Percentiles rank a stretch among this genome's conserved stretches.
phyloP scores from a whole-genome alignment of 2,329 filamentous ascomycete genomes.

The Pseudocercospora pini-densiflorae region DNA sequence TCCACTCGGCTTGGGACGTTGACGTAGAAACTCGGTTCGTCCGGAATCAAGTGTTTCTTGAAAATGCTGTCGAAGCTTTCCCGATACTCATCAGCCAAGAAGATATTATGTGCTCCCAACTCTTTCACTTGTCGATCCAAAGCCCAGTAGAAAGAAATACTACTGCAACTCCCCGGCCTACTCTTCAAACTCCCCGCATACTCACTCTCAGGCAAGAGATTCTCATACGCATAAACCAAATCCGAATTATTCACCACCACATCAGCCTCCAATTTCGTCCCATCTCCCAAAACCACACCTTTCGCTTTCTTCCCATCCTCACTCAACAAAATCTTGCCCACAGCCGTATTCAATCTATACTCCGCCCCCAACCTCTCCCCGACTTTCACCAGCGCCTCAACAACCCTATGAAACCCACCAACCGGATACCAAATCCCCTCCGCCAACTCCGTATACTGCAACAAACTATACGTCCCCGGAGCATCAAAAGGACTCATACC shows the following conservation, averaged over 20 bases:
- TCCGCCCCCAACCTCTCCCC: conserved; percentile 65
- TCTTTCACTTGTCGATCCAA: conserved; percentile 64
- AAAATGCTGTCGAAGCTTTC: conserved; percentile 79
- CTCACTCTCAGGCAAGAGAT: conserved; percentile 61
- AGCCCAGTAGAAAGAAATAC: conserved; percentile 78
- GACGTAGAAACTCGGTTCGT: conserved; percentile 75
- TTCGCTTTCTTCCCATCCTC: conserved; percentile 57
- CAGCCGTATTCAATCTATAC: conserved; percentile 64
- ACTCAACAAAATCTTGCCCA: conserved; percentile 60
- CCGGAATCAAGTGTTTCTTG: conserved; percentile 68
- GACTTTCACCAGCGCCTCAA: conserved; percentile 67
- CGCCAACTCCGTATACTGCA: conserved; percentile 76
- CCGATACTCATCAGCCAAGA: conserved; percentile 72
- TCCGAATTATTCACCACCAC: conserved; percentile 74
- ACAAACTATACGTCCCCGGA: conserved; percentile 72
- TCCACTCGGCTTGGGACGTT: conserved; percentile 76
- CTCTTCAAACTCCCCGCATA: conserved; percentile 52
- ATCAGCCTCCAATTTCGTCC: conserved; percentile 65
- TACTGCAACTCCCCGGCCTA: conserved; percentile 68
- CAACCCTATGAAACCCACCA: conserved; percentile 69
- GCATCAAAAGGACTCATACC: conserved; percentile 80
- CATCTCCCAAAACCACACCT: conserved; percentile 64
- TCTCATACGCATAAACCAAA: conserved; percentile 74
- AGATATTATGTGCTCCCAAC: conserved; percentile 75
- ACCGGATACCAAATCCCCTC: conserved; percentile 78